Evolutionary conservation across 192 early-diverging fungal species (phyloP).

Genomic region (Glomus cerebriforme): DNA sequence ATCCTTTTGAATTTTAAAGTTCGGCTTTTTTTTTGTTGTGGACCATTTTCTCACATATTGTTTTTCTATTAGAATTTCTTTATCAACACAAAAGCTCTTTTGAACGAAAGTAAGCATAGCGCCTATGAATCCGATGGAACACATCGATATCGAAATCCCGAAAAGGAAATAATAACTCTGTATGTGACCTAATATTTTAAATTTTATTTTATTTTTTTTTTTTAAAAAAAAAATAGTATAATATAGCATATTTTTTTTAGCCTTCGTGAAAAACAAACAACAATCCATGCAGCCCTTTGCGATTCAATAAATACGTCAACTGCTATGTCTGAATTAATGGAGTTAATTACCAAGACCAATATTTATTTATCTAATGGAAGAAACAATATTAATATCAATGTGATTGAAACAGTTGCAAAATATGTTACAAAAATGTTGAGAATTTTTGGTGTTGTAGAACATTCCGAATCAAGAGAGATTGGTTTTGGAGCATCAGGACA

Average conservation of each 20-base stretch:
- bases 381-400: conserved; percentile 61
- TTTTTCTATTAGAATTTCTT: conserved; percentile 79
- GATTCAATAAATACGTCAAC: conserved; percentile 91
- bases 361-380: conserved; percentile 71
- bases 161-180: conserved; percentile 70
- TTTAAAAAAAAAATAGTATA: neutral
- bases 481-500: conserved; percentile 60
- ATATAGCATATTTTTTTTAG: conserved; percentile 22
- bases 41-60: neutral
- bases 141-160: conserved; percentile 72
- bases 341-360: conserved; percentile 78
- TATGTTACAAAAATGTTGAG: conserved; percentile 82
- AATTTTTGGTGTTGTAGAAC: conserved; percentile 80
- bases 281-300: conserved; percentile 83
- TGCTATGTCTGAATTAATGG: conserved; percentile 79
- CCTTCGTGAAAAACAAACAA: conserved; percentile 65
- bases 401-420: conserved; percentile 75
- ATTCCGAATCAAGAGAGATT: conserved; percentile 57
- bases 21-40: neutral
- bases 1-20: neutral
- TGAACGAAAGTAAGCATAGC: conserved; percentile 62
- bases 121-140: conserved; percentile 61
- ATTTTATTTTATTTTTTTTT: neutral
- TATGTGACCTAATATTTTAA: conserved; percentile 33
- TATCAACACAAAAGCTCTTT: conserved; percentile 73